phyloP scores from a whole-genome alignment of 345 rosid genomes.

The Ailanthus altissimus region DNA sequence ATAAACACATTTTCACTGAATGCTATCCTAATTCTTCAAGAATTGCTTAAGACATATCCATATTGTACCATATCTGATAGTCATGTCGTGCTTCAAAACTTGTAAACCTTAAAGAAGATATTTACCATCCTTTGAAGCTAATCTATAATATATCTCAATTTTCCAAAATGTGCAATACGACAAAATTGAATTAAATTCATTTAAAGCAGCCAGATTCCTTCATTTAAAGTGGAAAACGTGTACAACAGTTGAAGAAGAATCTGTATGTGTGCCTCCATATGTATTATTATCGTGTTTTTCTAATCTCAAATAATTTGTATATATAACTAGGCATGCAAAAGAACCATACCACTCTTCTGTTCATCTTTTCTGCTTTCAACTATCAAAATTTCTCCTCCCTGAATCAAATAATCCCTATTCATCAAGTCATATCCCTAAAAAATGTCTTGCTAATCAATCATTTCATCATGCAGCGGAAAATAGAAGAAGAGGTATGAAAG shows the following conservation, averaged over 20 bases:
- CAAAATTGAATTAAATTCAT: not conserved
- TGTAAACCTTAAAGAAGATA: not conserved
- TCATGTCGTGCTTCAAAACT: not conserved
- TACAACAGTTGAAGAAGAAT: not conserved
- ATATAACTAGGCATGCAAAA: not conserved
- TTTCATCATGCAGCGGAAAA: not conserved
- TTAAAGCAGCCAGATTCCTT: not conserved
- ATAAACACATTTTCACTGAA: not conserved
- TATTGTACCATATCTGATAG: not conserved
- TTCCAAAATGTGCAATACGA: not conserved
- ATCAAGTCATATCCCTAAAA: not conserved
- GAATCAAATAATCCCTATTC: constrained; percentile 2
- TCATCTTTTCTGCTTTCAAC: constrained; percentile 4
- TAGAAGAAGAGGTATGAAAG: constrained; percentile 7
- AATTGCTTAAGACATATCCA: not conserved
- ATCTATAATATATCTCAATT: not conserved
- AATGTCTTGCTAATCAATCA: not conserved
- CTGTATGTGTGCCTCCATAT: not conserved
- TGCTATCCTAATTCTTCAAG: not conserved
- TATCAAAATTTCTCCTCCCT: not conserved
- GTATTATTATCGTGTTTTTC: not conserved
- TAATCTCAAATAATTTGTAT: constrained; percentile 5
- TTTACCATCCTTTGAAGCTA: not conserved
- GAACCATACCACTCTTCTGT: constrained; percentile 2
- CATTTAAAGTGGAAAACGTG: not conserved